Percentiles rank a stretch among this genome's conserved stretches.
phyloP scores from a whole-genome alignment of 768 basidiomycete genomes.

The Boletellus sp. region DNA sequence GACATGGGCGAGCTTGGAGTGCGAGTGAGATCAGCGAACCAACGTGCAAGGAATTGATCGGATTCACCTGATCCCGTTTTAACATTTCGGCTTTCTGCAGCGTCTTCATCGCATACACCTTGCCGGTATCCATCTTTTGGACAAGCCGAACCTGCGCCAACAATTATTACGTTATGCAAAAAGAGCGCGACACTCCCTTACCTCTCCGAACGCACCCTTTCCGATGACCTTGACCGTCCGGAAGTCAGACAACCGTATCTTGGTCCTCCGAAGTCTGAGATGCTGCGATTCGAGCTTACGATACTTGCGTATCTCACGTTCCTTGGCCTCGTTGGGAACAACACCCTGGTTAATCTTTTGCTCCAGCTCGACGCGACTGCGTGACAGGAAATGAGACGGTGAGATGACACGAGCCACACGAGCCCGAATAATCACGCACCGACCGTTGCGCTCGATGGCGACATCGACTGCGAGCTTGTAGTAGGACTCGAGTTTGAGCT shows the following conservation, averaged over 20 bases:
- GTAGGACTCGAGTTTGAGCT: conserved; percentile 94
- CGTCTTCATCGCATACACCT: conserved; percentile 99
- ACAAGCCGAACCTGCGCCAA: conserved; percentile 77
- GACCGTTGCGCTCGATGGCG: conserved; percentile 91
- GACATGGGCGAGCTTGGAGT: conserved; percentile 84
- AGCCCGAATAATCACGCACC: conserved; percentile 44
- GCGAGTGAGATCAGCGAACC: conserved; percentile 5
- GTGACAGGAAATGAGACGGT: background rate
- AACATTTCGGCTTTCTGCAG: conserved; percentile 98
- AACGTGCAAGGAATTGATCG: background rate
- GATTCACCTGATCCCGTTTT: conserved; percentile 91
- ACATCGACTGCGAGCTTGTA: conserved; percentile 98
- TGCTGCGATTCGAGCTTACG: conserved; percentile 86
- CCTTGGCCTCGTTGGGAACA: conserved; percentile 77
- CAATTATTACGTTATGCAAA: conserved; percentile 2
- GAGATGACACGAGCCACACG: background rate
- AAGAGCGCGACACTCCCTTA: conserved; percentile 31
- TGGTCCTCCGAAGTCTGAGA: conserved; percentile 87
- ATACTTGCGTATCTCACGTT: conserved; percentile 82
- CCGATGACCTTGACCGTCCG: conserved; percentile 97
- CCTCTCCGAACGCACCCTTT: conserved; percentile 98
- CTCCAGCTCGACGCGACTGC: conserved; percentile 86
- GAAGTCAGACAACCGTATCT: conserved; percentile 92
- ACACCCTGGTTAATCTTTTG: conserved; percentile 74
- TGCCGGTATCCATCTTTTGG: conserved; percentile 95